Base-by-base conservation (phyloP, 495 filamentous ascomycete genomes). In the Penicillium antarcticum region DNA sequence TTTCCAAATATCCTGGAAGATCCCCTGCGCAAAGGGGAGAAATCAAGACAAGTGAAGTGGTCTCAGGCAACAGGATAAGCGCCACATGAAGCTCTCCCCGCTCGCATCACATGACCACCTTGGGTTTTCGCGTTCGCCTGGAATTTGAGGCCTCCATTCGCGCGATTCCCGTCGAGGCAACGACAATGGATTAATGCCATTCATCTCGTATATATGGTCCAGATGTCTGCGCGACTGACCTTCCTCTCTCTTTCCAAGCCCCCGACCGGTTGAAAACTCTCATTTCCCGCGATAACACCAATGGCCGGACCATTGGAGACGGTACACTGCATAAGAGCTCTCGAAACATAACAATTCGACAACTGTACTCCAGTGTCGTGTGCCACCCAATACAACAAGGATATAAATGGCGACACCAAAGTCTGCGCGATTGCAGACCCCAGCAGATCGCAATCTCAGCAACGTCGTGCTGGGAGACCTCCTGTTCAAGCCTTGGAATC, bases 401-500 rank as follows among this genome's bases (percentile, higher is more conserved):
- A 18, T 19, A 31, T 32, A 51, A 52, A 75, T 75, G 72, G 63
- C 70, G 23, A 48, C 61, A 19, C 51, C 43, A 14, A 59, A 64
- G 10, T 32, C 62, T 12, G 51, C 71, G 18, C 53, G 57, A 52
- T 45, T 71, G 48, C 60, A 73, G 57, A 63, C 66, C 9, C 53
- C 67, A 42, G 55, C 55, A 16, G 79, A 83, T 54, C 81, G 83
- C 46, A 88, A 87, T 62, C 80, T 91, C 51, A 81, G 87, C 52
- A 82, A 85, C 60, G 85, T 94, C 38, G 80, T 90, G 42, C 72
- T 94, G 45, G 89, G 89, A 3, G 79, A 87, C 55, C 75, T 87
- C 8, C 78, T 80, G 14, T 90, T 94, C 74, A 78, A 80, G 43
- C 81, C 89, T 5, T 91, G 87, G 85, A 91, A 89, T 69, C 82